Conservation (phyloP, 805 yeast species). For the Cyberlindnera petersonii region DNA sequence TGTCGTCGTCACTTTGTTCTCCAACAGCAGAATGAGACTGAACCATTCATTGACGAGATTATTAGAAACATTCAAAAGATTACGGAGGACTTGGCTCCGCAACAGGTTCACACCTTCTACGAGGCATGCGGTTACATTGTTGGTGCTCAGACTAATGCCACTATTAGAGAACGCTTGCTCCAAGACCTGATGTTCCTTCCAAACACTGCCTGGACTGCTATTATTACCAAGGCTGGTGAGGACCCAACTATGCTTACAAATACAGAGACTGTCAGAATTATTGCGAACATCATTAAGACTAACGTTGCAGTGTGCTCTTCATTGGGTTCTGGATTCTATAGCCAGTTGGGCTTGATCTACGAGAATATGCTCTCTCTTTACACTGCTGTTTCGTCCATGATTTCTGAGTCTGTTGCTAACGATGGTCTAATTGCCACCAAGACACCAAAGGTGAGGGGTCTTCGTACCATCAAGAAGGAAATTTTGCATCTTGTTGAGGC, state of each 20-base stretch:
- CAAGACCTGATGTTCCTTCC: constrained; percentile 85
- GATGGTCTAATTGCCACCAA: constrained; percentile 90
- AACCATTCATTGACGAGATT: constrained; percentile 89
- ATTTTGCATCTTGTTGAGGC: constrained; percentile 84
- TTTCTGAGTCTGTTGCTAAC: constrained; percentile 69
- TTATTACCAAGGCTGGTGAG: constrained; percentile 77
- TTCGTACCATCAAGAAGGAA: constrained; percentile 95
- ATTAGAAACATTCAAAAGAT: constrained; percentile 77
- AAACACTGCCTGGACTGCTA: constrained; percentile 90
- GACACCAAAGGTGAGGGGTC: constrained; percentile 90
- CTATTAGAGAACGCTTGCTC: constrained; percentile 66
- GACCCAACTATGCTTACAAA: constrained; percentile 77
- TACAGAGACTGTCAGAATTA: constrained; percentile 83
- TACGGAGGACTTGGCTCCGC: constrained; percentile 91
- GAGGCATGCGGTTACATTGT: constrained; percentile 95
- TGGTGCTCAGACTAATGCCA: constrained; percentile 74
- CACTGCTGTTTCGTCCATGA: constrained; percentile 83
- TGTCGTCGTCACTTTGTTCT: constrained; percentile 94
- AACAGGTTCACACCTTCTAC: constrained; percentile 95
- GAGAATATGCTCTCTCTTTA: constrained; percentile 87
- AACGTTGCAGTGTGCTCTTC: constrained; percentile 95
- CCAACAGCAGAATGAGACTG: constrained; percentile 77
- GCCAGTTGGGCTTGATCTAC: constrained; percentile 84
- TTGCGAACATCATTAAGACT: constrained; percentile 91
- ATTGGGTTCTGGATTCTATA: constrained; percentile 84